phyloP scores from a whole-genome alignment of 2,329 filamentous ascomycete species.

The Exophiala calicioides region DNA sequence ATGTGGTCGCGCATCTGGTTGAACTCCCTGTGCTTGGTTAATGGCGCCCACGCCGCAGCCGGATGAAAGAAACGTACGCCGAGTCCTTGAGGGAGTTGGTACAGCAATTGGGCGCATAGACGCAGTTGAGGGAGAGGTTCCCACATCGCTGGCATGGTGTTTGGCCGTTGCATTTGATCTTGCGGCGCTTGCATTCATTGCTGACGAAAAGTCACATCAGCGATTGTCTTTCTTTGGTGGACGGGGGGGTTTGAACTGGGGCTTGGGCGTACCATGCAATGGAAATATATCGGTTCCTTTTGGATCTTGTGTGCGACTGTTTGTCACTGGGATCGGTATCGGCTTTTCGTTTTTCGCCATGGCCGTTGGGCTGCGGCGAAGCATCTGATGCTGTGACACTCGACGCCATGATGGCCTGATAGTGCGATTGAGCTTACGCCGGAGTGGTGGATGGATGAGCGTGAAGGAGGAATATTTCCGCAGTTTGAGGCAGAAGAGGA shows the following conservation, averaged over 20 bases:
- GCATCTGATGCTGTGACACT: constrained; percentile 22
- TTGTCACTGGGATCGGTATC: constrained; percentile 20
- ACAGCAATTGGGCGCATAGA: constrained; percentile 68
- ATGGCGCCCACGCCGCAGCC: not conserved
- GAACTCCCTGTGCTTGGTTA: constrained; percentile 63
- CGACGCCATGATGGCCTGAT: constrained; percentile 17
- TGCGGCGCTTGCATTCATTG: constrained; percentile 66
- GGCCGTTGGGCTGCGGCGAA: constrained; percentile 22
- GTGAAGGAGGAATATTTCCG: constrained; percentile 25
- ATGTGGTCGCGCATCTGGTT: constrained; percentile 77
- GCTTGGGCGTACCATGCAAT: constrained; percentile 60
- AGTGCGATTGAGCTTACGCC: not conserved
- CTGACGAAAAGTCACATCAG: constrained; percentile 37
- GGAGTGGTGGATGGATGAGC: constrained; percentile 12
- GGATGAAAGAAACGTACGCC: constrained; percentile 52
- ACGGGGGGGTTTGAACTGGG: not conserved
- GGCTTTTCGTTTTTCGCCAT: constrained; percentile 28
- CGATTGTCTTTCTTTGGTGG: not conserved
- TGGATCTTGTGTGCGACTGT: constrained; percentile 50
- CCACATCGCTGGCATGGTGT: constrained; percentile 66
- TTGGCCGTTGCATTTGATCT: constrained; percentile 68
- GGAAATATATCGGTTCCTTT: constrained; percentile 68
- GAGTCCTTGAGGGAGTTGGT: constrained; percentile 85
- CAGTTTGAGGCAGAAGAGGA: constrained; percentile 3
- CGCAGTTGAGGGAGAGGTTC: constrained; percentile 62